phyloP scores from a whole-genome alignment of 148 eudicot species.

The Chenopodium suecicum region DNA sequence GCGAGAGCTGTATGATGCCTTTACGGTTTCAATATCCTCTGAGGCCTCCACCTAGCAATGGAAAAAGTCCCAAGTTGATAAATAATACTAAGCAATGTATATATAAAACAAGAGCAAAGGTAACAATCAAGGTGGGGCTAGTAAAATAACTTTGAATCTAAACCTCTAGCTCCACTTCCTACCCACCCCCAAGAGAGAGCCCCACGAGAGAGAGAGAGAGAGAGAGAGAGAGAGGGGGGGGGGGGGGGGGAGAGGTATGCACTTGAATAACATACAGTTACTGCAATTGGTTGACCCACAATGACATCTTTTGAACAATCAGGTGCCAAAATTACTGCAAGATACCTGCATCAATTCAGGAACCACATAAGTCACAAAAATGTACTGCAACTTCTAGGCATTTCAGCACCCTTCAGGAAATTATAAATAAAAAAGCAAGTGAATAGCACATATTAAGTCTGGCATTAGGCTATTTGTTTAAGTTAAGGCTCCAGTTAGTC shows the following conservation, averaged over 20 bases:
- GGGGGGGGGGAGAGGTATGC: background rate
- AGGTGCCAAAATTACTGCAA: conserved; percentile 84
- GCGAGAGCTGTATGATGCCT: conserved; percentile 34
- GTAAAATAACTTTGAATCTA: background rate
- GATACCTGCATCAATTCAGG: conserved; percentile 45
- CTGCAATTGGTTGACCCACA: conserved; percentile 85
- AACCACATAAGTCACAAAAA: background rate
- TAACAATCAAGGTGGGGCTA: background rate
- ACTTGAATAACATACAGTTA: conserved; percentile 61
- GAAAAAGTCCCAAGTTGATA: conserved; percentile 1
- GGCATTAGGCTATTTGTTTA: background rate
- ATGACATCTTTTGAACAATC: conserved; percentile 85
- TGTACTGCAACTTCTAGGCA: background rate
- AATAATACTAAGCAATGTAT: background rate
- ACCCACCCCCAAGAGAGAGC: background rate
- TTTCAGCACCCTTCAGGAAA: background rate
- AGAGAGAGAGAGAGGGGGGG: too few relatives aligned
- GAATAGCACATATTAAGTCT: background rate
- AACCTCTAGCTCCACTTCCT: background rate
- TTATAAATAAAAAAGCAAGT: background rate
- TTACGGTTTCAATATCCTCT: conserved; percentile 68
- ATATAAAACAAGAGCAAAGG: background rate
- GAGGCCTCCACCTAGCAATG: conserved; percentile 74
- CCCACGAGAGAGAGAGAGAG: too few relatives aligned
- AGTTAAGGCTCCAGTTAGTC: background rate